Percentiles rank a stretch among this genome's conserved stretches.
These are phyloP conservation scores for Amylocystis lapponica DNA, from an alignment of 768 basidiomycete species.

Conservation along the genomic window DNA sequence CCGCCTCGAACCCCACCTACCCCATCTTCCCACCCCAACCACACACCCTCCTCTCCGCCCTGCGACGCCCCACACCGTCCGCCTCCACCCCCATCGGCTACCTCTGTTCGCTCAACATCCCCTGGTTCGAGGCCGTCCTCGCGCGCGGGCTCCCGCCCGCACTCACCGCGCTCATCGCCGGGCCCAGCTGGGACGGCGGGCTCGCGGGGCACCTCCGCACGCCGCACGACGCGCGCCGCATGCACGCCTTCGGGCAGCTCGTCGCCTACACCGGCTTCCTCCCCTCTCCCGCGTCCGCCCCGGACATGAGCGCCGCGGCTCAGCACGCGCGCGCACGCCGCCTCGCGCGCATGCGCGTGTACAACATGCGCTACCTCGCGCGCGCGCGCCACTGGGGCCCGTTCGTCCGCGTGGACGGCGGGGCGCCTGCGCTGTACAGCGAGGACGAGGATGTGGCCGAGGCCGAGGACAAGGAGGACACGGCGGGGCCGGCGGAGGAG, in stretches of 20 bases:
- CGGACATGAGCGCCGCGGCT: conserved; percentile 8
- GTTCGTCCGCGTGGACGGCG: conserved; percentile 8
- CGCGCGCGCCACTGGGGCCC: conserved; percentile 21
- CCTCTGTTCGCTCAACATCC: conserved; percentile 25
- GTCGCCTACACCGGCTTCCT: conserved; percentile 41
- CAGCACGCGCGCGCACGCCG: conserved; percentile 17
- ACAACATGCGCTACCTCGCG: conserved; percentile 21
- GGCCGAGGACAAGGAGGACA: conserved; percentile 10
- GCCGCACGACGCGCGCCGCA: conserved; percentile 25
- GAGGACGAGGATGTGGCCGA: conserved; percentile 12
- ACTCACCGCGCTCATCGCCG: conserved; percentile 14
- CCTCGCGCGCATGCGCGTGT: conserved; percentile 20
- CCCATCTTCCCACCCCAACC: conserved; percentile 25
- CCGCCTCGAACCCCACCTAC: conserved; percentile 2
- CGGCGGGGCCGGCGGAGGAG: conserved; percentile 2
- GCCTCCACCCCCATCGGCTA: not conserved
- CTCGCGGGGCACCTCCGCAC: conserved; percentile 10
- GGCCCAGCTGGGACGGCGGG: conserved; percentile 14
- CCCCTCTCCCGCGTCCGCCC: conserved; percentile 5
- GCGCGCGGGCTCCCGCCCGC: conserved; percentile 29
- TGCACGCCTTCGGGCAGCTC: conserved; percentile 36
- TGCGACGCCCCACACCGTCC: not conserved
- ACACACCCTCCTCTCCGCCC: not conserved
- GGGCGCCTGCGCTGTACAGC: not conserved
- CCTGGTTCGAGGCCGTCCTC: conserved; percentile 30